Evolutionary conservation across 495 filamentous ascomycete species (phyloP).

Genomic region (Stereocaulon alpinum): DNA sequence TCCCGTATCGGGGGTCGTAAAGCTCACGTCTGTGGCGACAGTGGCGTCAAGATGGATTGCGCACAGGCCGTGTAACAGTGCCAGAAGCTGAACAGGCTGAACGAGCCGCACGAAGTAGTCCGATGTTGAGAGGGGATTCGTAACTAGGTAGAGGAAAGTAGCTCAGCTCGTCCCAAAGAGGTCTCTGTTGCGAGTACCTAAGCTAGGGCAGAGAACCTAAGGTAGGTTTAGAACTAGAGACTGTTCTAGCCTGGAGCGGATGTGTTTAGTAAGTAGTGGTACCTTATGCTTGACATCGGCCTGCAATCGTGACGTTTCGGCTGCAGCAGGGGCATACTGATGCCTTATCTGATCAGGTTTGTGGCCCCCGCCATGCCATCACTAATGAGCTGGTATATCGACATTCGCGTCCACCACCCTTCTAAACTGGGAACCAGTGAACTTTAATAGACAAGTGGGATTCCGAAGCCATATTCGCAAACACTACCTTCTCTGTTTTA

Average conservation of each 20-base stretch:
- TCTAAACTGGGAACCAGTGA: too few relatives aligned
- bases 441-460: neutral
- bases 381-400: neutral
- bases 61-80: too few relatives aligned
- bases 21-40: too few relatives aligned
- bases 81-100: too few relatives aligned
- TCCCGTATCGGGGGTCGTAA: neutral
- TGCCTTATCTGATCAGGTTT: neutral
- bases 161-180: neutral
- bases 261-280: slow-evolving; percentile 1
- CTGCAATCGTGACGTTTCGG: too few relatives aligned
- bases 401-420: neutral
- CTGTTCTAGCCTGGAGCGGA: neutral
- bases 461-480: neutral
- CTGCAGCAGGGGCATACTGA: too few relatives aligned
- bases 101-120: too few relatives aligned
- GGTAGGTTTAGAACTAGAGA: neutral
- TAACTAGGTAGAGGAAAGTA: too few relatives aligned
- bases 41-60: too few relatives aligned
- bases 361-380: neutral
- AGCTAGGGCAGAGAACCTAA: too few relatives aligned
- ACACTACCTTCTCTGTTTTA: neutral
- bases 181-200: neutral
- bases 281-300: neutral
- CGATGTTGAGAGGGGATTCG: too few relatives aligned